These are phyloP conservation scores for Linnemannia elongata DNA, from an alignment of 192 early-diverging fungal genomes.

Conservation along the genomic window DNA sequence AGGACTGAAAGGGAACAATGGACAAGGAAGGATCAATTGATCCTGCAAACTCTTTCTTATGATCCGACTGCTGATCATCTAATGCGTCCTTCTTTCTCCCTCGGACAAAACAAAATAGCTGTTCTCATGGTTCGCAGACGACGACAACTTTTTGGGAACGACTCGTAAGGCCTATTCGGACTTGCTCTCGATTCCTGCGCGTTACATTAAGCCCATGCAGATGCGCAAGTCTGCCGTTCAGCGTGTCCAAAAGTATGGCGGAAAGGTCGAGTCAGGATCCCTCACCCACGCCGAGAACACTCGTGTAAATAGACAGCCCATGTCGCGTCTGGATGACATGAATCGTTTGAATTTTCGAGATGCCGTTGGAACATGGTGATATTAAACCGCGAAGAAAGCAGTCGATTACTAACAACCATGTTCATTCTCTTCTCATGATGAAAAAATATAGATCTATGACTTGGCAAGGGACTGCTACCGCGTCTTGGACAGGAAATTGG, in stretches of 20 bases:
- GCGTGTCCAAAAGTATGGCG: slow-evolving; percentile 73
- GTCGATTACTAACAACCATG: neutral
- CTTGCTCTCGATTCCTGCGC: slow-evolving; percentile 75
- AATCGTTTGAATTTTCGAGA: neutral
- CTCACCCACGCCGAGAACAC: slow-evolving; percentile 33
- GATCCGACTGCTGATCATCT: neutral
- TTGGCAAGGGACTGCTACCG: slow-evolving; percentile 76
- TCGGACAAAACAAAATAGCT: slow-evolving; percentile 57
- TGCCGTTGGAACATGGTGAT: neutral
- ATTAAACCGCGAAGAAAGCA: neutral
- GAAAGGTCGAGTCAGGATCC: slow-evolving; percentile 35
- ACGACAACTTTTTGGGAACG: slow-evolving; percentile 81
- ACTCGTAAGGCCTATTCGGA: slow-evolving; percentile 82
- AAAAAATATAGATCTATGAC: slow-evolving; percentile 72
- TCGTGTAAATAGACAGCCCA: slow-evolving; percentile 16
- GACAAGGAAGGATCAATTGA: neutral
- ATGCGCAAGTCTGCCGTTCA: slow-evolving; percentile 76
- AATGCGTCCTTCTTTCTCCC: neutral
- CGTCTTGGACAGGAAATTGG: slow-evolving; percentile 79
- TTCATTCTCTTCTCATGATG: slow-evolving; percentile 48
- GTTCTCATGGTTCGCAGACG: slow-evolving; percentile 87
- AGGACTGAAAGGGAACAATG: too few relatives aligned
- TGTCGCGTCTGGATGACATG: too few relatives aligned
- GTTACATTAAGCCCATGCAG: slow-evolving; percentile 80
- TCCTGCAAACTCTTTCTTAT: too few relatives aligned